Evolutionary conservation across 2,329 filamentous ascomycete genomes (phyloP).

Genomic region (Volutella citrinella): DNA sequence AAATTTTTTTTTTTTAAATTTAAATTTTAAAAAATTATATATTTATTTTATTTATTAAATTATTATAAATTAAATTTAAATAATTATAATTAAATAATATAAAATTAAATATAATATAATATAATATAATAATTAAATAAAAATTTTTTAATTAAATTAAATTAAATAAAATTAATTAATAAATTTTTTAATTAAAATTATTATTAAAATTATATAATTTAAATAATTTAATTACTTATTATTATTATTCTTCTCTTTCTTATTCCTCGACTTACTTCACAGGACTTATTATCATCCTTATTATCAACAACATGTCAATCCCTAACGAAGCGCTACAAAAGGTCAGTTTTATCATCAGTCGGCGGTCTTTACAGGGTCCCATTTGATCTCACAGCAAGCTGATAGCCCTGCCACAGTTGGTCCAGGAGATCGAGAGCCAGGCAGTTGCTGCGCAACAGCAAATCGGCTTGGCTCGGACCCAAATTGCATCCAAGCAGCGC

Average conservation of each 20-base stretch:
- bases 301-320: conserved; percentile 71
- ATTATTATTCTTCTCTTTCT: neutral
- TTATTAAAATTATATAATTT: neutral
- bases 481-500: conserved; percentile 81
- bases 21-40: neutral
- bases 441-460: conserved; percentile 88
- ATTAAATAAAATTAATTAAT: neutral
- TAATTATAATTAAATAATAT: neutral
- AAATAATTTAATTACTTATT: neutral
- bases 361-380: no score
- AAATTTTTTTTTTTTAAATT: neutral
- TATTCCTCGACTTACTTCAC: neutral
- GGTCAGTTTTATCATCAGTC: conserved; percentile 60
- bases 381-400: no score
- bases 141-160: neutral
- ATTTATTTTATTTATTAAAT: neutral
- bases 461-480: conserved; percentile 78
- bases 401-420: conserved; percentile 57
- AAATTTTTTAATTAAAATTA: neutral
- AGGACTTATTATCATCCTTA: neutral
- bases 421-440: conserved; percentile 92
- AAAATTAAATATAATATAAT: no score
- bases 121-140: no score
- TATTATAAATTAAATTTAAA: neutral
- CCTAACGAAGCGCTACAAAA: conserved; percentile 92